Base-by-base conservation (phyloP, 768 basidiomycete genomes). In the Suillus fuscotomentosus region DNA sequence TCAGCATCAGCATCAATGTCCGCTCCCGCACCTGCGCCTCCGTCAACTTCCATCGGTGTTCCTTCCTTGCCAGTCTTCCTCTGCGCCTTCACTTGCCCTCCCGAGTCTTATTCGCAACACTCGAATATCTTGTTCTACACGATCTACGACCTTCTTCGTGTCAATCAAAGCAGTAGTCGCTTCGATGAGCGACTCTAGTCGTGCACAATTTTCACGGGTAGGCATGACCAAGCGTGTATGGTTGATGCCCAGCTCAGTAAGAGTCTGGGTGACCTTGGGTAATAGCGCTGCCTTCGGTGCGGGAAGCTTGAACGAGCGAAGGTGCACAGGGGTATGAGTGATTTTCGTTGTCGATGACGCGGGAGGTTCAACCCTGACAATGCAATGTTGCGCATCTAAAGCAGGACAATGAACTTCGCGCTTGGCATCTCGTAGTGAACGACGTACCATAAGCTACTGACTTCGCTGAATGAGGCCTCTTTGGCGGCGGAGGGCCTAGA, bases 141-240 rank as follows among this genome's bases (percentile, higher is more conserved):
- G 86, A 73, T 99, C 97, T 47, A 93, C 85, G 14, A 87, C 79
- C 69, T 92, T 89, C 82, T 98, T 99, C 68, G 88, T 89, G 70
- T 98, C 94, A n/a, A 97, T 83, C 70, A 98, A 77, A 14, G 85
- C 81, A 5, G 83, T 83, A 1, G 92, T 86, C 3, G 90, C 87
- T 5, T 89, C 88, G 53, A 96, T 71, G 17, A 99, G 76, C 15
- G 81, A 79, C 66, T 97, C 95, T 22, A 95, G 80, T 68, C 85
- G 86, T 60, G 84, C 81, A 61, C 89, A 82, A 67, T 95, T 97
- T 31, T 88, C 88, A 45, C 88, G 83, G 3, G 97, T 98, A 20
- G 97, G 97, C 95, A 99, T 98, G 65, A 97, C 92, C 59, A 99
- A 83, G 13, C 91, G 87, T 17, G 83, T 84, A 62, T 87, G 81